Conservation (phyloP, 352 stramenopile genomes). For the Saprolegnia parasitica region DNA sequence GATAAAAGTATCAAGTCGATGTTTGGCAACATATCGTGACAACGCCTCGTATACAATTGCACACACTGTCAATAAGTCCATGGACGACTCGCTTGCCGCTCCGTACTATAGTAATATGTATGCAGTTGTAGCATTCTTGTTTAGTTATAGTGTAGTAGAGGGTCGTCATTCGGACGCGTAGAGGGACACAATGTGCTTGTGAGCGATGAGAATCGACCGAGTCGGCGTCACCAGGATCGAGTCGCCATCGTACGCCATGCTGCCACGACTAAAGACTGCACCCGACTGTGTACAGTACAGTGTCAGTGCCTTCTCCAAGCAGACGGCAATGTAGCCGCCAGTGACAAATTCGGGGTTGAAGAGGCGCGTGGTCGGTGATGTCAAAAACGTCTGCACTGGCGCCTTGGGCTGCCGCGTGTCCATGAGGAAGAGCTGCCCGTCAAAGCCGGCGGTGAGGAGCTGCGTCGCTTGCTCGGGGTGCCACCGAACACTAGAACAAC, state of each 20-base stretch:
- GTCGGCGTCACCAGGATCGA: background rate
- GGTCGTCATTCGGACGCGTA: background rate
- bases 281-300: background rate
- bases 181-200: background rate
- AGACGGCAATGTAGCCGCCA: background rate
- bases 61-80: no score
- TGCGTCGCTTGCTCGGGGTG: background rate
- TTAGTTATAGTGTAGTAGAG: no score
- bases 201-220: background rate
- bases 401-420: background rate
- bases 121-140: no score
- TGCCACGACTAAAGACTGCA: background rate
- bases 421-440: background rate
- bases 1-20: no score
- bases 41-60: no score
- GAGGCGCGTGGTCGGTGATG: background rate
- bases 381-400: background rate
- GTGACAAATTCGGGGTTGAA: background rate
- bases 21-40: no score
- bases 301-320: background rate
- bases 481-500: background rate
- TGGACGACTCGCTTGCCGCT: no score
- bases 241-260: background rate
- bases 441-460: background rate
- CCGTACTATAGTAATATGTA: no score